Conservation (phyloP, 148 eudicot genomes). For the Amaranthus palmeri region DNA sequence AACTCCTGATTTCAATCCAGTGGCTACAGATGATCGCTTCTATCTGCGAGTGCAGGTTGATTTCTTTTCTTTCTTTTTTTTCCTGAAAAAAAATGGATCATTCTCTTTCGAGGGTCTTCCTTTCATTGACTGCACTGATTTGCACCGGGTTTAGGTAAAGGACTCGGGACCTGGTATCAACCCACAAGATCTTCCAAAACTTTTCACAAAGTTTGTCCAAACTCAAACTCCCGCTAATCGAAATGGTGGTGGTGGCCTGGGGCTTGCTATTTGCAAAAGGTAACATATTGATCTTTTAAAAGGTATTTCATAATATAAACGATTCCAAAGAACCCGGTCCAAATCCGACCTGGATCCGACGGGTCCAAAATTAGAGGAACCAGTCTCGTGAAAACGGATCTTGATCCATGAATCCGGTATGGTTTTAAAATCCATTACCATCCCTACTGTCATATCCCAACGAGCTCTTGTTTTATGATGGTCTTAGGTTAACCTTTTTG, state of each 20-base stretch:
- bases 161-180: conserved; percentile 82
- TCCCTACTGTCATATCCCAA: too few relatives aligned
- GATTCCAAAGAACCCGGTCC: too few relatives aligned
- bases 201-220: conserved; percentile 77
- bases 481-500: not conserved
- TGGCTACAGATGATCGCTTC: conserved; percentile 54
- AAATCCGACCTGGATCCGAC: too few relatives aligned
- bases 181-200: conserved; percentile 77
- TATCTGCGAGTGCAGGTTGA: conserved; percentile 78
- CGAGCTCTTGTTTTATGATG: not conserved
- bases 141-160: conserved; percentile 50
- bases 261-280: conserved; percentile 94
- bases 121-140: conserved; percentile 4
- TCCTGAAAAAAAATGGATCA: not conserved
- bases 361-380: too few relatives aligned
- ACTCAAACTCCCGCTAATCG: conserved; percentile 40
- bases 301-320: too few relatives aligned
- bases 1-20: conserved; percentile 59
- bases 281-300: conserved; percentile 11
- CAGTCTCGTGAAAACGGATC: too few relatives aligned
- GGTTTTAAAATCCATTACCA: too few relatives aligned
- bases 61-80: not conserved
- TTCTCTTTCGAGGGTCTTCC: not conserved
- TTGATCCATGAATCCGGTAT: too few relatives aligned
- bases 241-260: conserved; percentile 68